A percentile compares a stretch with the other conserved stretches of the same genome.
These are phyloP conservation scores for Firmiana major DNA, from an alignment of 345 rosid genomes.

Conservation along the genomic window DNA sequence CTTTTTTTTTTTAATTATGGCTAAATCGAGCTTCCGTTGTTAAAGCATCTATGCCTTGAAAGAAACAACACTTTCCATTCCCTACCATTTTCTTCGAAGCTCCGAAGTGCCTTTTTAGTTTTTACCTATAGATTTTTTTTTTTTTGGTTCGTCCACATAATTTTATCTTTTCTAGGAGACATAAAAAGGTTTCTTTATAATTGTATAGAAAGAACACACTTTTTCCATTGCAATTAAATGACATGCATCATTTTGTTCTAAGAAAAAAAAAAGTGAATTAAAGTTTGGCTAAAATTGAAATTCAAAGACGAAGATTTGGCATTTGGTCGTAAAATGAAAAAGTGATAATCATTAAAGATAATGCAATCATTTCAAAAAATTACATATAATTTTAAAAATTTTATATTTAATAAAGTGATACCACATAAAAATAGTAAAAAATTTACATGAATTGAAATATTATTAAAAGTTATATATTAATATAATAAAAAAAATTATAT, in stretches of 20 bases:
- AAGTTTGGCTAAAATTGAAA: neutral
- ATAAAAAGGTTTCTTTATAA: neutral
- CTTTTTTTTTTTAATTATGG: no score
- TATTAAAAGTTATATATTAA: no score
- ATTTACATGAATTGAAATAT: no score
- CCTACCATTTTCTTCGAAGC: neutral
- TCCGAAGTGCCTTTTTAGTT: neutral
- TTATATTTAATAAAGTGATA: no score
- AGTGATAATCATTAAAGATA: neutral
- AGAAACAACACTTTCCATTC: no score
- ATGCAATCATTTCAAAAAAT: no score
- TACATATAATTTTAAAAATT: no score
- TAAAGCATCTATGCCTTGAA: no score
- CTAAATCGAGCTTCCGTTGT: no score
- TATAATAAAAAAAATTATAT: no score
- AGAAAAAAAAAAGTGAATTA: neutral
- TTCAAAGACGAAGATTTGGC: slow-evolving; percentile 2
- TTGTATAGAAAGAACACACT: neutral
- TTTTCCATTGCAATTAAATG: neutral
- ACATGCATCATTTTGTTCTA: slow-evolving; percentile 14
- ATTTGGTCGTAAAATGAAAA: neutral
- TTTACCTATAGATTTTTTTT: neutral
- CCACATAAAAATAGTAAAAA: no score
- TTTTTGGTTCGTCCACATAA: neutral
- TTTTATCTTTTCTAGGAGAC: slow-evolving; percentile 5